phyloP scores from a whole-genome alignment of 192 early-diverging fungal genomes.

The Mortierella hygrophila region DNA sequence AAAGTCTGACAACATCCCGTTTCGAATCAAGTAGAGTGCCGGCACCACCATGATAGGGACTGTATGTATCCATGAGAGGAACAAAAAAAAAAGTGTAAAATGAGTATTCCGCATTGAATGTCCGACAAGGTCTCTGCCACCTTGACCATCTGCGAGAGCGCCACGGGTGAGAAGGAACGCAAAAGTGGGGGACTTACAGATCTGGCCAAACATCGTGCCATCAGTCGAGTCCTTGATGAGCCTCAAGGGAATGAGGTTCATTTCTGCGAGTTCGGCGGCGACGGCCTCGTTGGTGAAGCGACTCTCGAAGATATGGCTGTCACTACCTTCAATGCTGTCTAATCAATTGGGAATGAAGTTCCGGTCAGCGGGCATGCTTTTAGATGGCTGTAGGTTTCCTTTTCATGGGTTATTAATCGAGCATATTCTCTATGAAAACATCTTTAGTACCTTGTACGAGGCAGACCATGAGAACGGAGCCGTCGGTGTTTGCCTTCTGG shows the following conservation, averaged over 20 bases:
- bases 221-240: conserved; percentile 41
- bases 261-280: not conserved
- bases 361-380: not conserved
- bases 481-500: conserved; percentile 21
- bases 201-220: conserved; percentile 51
- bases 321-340: conserved; percentile 24
- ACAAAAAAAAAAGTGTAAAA: not conserved
- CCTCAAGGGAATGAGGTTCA: conserved; percentile 25
- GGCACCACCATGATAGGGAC: conserved; percentile 51
- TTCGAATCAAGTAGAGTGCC: conserved; percentile 42
- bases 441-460: conserved; percentile 31
- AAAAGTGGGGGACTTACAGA: conserved; percentile 25
- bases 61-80: not conserved
- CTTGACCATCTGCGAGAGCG: not conserved
- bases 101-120: not conserved
- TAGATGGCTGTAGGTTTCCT: not conserved
- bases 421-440: not conserved
- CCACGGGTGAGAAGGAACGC: not conserved
- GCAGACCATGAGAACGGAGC: conserved; percentile 38
- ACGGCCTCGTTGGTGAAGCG: conserved; percentile 26
- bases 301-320: conserved; percentile 32
- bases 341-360: no score
- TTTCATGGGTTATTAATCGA: not conserved
- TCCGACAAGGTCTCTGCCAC: not conserved
- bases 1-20: conserved; percentile 47